Evolutionary conservation across 805 yeast species (phyloP).

Genomic region (Wickerhamomyces canadensis): DNA sequence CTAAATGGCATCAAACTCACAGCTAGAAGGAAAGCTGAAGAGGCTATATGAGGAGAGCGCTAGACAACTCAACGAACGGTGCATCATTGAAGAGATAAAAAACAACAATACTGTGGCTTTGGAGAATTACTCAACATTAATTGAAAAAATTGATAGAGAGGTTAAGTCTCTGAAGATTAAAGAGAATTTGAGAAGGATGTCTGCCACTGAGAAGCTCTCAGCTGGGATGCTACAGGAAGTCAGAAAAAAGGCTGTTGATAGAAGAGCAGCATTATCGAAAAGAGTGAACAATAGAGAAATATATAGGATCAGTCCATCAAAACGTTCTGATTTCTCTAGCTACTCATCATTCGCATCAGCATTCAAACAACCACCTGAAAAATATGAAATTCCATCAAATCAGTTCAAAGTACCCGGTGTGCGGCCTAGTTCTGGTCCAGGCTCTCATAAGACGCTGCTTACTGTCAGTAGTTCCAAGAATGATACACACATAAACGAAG

Average conservation of each 20-base stretch:
- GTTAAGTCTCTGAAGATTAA: slow-evolving; percentile 2
- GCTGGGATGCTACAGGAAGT: slow-evolving; percentile 14
- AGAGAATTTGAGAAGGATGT: slow-evolving; percentile 3
- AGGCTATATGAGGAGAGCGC: not conserved
- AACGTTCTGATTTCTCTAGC: slow-evolving; percentile 16
- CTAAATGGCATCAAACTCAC: too few species aligned
- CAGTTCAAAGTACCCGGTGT: slow-evolving; percentile 12
- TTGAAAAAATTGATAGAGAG: slow-evolving; percentile 8
- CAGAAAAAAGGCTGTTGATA: slow-evolving; percentile 12
- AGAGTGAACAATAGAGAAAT: slow-evolving; percentile 10
- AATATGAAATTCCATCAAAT: not conserved
- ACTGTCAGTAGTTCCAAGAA: slow-evolving; percentile 1
- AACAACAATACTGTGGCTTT: slow-evolving; percentile 16
- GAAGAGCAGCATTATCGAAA: slow-evolving; percentile 10
- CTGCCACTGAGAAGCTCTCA: slow-evolving; percentile 11
- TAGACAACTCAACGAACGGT: not conserved
- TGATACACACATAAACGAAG: too few species aligned
- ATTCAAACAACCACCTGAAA: slow-evolving; percentile 6
- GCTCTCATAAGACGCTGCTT: not conserved
- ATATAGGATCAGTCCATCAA: slow-evolving; percentile 9
- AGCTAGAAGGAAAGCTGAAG: not conserved
- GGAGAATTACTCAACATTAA: slow-evolving; percentile 10
- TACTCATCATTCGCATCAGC: slow-evolving; percentile 23
- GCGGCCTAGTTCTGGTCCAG: not conserved
- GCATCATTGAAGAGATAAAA: slow-evolving; percentile 16